These are phyloP conservation scores for Paecilomyces sp. DNA, from an alignment of 2,329 filamentous ascomycete genomes.

Conservation along the genomic window DNA sequence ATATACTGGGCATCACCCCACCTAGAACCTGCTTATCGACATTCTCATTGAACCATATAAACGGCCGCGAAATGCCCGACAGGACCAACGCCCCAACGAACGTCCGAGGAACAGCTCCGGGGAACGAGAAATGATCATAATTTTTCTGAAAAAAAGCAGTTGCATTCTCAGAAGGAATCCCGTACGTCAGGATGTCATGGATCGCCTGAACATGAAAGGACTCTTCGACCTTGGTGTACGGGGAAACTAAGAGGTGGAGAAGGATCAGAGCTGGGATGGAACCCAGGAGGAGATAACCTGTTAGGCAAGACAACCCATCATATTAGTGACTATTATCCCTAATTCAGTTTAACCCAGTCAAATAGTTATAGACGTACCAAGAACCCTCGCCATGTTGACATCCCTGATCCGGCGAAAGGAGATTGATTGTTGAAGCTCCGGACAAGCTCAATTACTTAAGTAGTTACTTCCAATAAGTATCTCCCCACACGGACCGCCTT, in stretches of 20 bases:
- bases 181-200: constrained; percentile 81
- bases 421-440: not conserved
- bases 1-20: constrained; percentile 20
- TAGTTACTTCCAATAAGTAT: too few species aligned
- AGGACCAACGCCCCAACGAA: constrained; percentile 77
- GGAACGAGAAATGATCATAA: constrained; percentile 88
- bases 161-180: constrained; percentile 57
- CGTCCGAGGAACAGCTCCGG: constrained; percentile 83
- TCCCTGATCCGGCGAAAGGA: not conserved
- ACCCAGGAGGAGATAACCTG: constrained; percentile 41
- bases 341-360: not conserved
- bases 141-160: constrained; percentile 48
- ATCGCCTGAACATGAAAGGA: constrained; percentile 95
- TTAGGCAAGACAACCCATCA: constrained; percentile 1
- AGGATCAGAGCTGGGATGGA: constrained; percentile 58
- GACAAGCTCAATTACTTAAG: not conserved
- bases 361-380: constrained; percentile 1
- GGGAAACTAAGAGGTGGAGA: constrained; percentile 65
- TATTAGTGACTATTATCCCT: not conserved
- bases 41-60: constrained; percentile 53
- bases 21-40: constrained; percentile 52
- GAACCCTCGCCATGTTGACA: constrained; percentile 6
- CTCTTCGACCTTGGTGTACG: constrained; percentile 96
- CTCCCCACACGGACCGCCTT: not conserved
- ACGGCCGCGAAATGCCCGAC: constrained; percentile 62